These are phyloP conservation scores for Salisapilia sapeloensis DNA, from an alignment of 352 stramenopile genomes.

Conservation along the genomic window DNA sequence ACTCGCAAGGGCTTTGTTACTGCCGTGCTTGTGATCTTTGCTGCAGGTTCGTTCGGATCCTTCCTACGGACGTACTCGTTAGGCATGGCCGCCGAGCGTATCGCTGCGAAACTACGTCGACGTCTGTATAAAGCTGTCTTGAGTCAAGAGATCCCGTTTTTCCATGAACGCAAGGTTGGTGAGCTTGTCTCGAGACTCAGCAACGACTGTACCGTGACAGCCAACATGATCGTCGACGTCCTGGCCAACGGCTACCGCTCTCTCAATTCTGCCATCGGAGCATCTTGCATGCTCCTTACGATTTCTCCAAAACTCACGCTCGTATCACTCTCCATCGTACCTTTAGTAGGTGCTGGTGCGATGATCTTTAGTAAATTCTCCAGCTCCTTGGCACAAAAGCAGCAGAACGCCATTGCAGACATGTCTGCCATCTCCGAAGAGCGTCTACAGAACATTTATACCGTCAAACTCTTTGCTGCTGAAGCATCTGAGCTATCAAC, in stretches of 20 bases:
- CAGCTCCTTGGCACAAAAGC: conserved; percentile 49
- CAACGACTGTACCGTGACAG: conserved; percentile 79
- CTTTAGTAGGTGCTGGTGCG: conserved; percentile 50
- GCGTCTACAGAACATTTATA: conserved; percentile 77
- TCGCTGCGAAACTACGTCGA: conserved; percentile 61
- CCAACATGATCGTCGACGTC: conserved; percentile 76
- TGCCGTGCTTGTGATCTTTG: conserved; percentile 71
- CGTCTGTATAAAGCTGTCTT: conserved; percentile 62
- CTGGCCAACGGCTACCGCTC: conserved; percentile 77
- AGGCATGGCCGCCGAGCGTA: conserved; percentile 74
- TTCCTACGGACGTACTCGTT: conserved; percentile 82
- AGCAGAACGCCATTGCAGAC: conserved; percentile 56
- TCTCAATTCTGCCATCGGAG: conserved; percentile 78
- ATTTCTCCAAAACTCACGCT: conserved; percentile 83
- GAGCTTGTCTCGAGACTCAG: conserved; percentile 77
- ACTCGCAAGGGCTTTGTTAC: conserved; percentile 78
- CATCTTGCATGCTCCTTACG: conserved; percentile 75
- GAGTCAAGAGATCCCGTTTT: conserved; percentile 73
- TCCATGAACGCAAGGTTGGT: conserved; percentile 59
- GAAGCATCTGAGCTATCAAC: conserved; percentile 42
- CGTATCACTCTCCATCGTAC: conserved; percentile 72
- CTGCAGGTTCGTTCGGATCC: conserved; percentile 66
- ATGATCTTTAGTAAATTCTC: conserved; percentile 79
- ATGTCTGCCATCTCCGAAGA: conserved; percentile 78
- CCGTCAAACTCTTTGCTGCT: conserved; percentile 78